phyloP scores from a whole-genome alignment of 1,139 yeast genomes.

The Geotrichum cucujoidarum region DNA sequence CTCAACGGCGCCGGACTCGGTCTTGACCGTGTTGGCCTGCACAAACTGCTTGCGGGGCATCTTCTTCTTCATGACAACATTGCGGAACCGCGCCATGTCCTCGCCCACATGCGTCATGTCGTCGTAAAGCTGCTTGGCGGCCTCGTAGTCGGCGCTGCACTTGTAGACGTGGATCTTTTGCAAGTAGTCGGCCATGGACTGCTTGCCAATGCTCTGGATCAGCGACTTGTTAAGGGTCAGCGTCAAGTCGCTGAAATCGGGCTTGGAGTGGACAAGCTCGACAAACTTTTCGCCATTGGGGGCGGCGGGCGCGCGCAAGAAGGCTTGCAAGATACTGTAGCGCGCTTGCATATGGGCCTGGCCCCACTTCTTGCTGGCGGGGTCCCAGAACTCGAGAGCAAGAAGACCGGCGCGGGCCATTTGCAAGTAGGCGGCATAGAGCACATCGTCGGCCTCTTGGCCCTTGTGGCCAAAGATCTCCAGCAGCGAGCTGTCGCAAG shows the following conservation, averaged over 20 bases:
- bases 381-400: slow-evolving; percentile 85
- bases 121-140: slow-evolving; percentile 58
- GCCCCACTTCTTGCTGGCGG: slow-evolving; percentile 76
- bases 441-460: slow-evolving; percentile 55
- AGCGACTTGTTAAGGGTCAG: slow-evolving; percentile 35
- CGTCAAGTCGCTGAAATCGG: slow-evolving; percentile 52
- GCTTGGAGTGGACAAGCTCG: slow-evolving; percentile 46
- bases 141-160: slow-evolving; percentile 63
- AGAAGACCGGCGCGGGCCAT: slow-evolving; percentile 87
- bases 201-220: slow-evolving; percentile 62
- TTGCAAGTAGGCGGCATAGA: slow-evolving; percentile 60
- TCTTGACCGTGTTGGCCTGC: slow-evolving; percentile 64
- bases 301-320: slow-evolving; percentile 48
- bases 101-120: slow-evolving; percentile 66
- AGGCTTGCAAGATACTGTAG: slow-evolving; percentile 72
- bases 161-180: slow-evolving; percentile 70
- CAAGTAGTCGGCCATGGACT: slow-evolving; percentile 67
- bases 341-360: slow-evolving; percentile 94
- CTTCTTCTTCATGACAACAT: slow-evolving; percentile 62
- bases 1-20: slow-evolving; percentile 41
- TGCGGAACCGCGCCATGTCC: slow-evolving; percentile 54
- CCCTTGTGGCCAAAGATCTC: slow-evolving; percentile 65
- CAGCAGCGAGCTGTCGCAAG: slow-evolving; percentile 61
- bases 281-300: slow-evolving; percentile 41
- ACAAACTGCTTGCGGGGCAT: slow-evolving; percentile 78